Conservation (phyloP, 768 basidiomycete species). For the Rossbeevera mucosa region DNA sequence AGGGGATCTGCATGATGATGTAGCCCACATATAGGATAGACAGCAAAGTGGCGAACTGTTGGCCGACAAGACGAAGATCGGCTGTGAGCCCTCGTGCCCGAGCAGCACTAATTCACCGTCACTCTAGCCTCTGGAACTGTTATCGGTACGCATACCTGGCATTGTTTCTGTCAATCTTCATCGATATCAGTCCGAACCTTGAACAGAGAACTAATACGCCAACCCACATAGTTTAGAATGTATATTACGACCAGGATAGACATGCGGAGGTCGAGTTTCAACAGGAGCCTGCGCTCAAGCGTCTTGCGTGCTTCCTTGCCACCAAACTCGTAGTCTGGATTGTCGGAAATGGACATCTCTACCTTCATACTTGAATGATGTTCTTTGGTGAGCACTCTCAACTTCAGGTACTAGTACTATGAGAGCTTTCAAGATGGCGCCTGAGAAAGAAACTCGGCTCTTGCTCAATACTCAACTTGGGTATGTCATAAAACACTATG, state of each 20-base stretch:
- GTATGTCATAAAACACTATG: no score
- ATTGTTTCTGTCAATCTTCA: constrained; percentile 66
- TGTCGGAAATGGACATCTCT: neutral
- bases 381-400: constrained; percentile 2
- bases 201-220: neutral
- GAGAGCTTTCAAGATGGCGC: neutral
- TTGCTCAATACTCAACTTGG: neutral
- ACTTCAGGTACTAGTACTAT: constrained; percentile 1
- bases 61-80: constrained; percentile 56
- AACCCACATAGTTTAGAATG: constrained; percentile 34
- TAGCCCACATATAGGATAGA: constrained; percentile 65
- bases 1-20: constrained; percentile 41
- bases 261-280: constrained; percentile 56
- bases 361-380: constrained; percentile 1
- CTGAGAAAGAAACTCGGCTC: neutral
- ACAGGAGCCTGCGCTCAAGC: constrained; percentile 50
- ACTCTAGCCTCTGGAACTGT: neutral
- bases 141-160: constrained; percentile 41
- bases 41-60: constrained; percentile 62
- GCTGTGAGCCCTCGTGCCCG: constrained; percentile 62
- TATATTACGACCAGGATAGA: constrained; percentile 44
- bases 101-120: constrained; percentile 47
- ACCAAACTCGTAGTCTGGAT: constrained; percentile 44
- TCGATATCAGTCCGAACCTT: neutral
- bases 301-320: constrained; percentile 40